phyloP scores from a whole-genome alignment of 306 rosid genomes.

The Datisca glomerata region DNA sequence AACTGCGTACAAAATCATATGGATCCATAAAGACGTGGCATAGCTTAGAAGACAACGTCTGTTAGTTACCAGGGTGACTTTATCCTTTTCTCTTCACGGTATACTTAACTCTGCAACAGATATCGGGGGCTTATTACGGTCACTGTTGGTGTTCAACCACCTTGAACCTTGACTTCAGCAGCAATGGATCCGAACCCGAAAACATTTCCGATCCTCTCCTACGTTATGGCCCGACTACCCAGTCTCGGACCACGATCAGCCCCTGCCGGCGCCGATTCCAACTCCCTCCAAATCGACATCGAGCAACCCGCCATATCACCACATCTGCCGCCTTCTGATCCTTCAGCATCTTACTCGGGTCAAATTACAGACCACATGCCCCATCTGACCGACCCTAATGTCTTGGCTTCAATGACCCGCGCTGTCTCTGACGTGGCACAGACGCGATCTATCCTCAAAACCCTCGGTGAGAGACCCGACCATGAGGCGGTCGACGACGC shows the following conservation, averaged over 20 bases:
- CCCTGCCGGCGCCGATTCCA: constrained; percentile 5
- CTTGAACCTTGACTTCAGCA: background rate
- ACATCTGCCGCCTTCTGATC: constrained; percentile 10
- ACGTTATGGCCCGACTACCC: constrained; percentile 67
- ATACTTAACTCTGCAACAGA: no score
- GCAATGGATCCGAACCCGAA: constrained; percentile 84
- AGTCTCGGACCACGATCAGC: constrained; percentile 21
- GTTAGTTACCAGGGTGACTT: no score
- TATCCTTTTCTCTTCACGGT: no score
- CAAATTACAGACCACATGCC: constrained; percentile 46
- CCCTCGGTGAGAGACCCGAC: constrained; percentile 68
- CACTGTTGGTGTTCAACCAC: no score
- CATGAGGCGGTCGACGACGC: constrained; percentile 72
- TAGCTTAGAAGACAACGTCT: no score
- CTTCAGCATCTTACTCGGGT: constrained; percentile 18
- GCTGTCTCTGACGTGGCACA: constrained; percentile 75
- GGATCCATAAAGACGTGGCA: no score
- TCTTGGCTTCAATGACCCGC: constrained; percentile 58
- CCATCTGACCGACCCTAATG: constrained; percentile 41
- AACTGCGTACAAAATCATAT: no score
- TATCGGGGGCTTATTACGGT: no score
- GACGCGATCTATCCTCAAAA: constrained; percentile 56
- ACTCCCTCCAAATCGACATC: constrained; percentile 20
- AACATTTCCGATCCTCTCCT: constrained; percentile 62
- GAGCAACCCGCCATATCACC: constrained; percentile 30